A percentile compares a stretch with the other conserved stretches of the same genome.
These are phyloP conservation scores for Epichloe scottii DNA, from an alignment of 2,329 filamentous ascomycete genomes.

Conservation along the genomic window DNA sequence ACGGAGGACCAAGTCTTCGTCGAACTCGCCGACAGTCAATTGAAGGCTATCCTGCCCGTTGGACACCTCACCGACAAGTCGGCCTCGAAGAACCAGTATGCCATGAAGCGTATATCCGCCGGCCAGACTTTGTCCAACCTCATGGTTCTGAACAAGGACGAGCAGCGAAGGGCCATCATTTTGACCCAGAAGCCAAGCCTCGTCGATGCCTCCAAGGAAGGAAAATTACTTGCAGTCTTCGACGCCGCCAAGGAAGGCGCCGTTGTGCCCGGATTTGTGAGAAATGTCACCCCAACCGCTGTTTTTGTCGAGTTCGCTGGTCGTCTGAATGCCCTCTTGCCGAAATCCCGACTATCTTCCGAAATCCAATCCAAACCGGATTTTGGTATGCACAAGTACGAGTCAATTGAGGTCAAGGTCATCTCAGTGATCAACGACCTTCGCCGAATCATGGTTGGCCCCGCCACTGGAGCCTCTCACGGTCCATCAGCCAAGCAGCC, in stretches of 20 bases:
- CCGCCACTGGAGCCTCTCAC: constrained; percentile 34
- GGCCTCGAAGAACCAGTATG: constrained; percentile 60
- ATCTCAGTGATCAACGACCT: constrained; percentile 58
- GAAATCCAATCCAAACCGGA: constrained; percentile 54
- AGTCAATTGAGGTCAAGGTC: constrained; percentile 63
- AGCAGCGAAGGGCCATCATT: constrained; percentile 60
- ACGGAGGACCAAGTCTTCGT: constrained; percentile 64
- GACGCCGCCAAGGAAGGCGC: constrained; percentile 59
- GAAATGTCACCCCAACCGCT: constrained; percentile 69
- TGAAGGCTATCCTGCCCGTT: constrained; percentile 66
- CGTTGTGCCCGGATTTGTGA: constrained; percentile 65
- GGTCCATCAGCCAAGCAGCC: constrained; percentile 29
- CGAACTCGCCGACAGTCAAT: constrained; percentile 58
- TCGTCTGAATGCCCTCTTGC: constrained; percentile 63
- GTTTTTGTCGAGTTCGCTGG: constrained; percentile 83
- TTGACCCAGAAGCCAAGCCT: constrained; percentile 77
- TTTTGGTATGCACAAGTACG: constrained; percentile 67
- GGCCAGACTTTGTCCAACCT: constrained; percentile 73
- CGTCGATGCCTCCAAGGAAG: constrained; percentile 59
- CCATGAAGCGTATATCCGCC: constrained; percentile 69
- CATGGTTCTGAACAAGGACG: constrained; percentile 77
- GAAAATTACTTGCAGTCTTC: constrained; percentile 58
- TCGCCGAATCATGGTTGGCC: constrained; percentile 50
- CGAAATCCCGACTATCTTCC: constrained; percentile 64
- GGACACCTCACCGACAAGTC: constrained; percentile 81